Conservation (phyloP, 305 asterid species). For the Nicotiana rustica region DNA sequence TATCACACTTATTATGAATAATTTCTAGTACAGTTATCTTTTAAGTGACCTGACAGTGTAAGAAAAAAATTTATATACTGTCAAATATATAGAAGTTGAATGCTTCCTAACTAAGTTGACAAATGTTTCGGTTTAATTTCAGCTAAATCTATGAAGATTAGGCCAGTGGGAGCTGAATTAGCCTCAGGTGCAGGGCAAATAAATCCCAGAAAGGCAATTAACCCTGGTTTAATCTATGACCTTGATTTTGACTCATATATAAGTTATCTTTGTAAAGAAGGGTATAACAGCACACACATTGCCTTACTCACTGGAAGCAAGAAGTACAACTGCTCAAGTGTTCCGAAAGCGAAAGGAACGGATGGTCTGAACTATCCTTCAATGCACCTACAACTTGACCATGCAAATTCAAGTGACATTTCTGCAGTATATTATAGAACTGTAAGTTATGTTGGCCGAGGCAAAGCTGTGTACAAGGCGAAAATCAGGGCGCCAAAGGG, state of each 20-base stretch:
- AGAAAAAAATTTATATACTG: background rate
- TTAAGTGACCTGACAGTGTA: background rate
- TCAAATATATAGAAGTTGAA: background rate
- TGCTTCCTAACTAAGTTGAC: background rate
- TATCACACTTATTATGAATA: background rate
- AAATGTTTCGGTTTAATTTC: background rate
- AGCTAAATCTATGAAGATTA: conserved; percentile 65
- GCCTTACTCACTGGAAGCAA: conserved; percentile 56
- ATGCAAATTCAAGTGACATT: conserved; percentile 38
- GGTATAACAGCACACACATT: conserved; percentile 55
- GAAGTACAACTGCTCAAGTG: conserved; percentile 55
- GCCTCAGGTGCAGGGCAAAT: conserved; percentile 81
- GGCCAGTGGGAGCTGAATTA: conserved; percentile 57
- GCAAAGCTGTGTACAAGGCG: conserved; percentile 54
- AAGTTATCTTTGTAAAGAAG: conserved; percentile 71
- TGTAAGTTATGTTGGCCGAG: conserved; percentile 65
- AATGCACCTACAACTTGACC: conserved; percentile 54
- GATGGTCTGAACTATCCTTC: conserved; percentile 91
- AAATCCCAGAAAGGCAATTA: conserved; percentile 62
- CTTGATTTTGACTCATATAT: conserved; percentile 53
- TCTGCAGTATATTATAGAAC: conserved; percentile 62
- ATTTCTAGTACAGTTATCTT: background rate
- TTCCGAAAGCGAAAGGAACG: conserved; percentile 51
- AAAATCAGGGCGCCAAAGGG: conserved; percentile 48
- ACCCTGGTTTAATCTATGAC: conserved; percentile 84